A percentile compares a stretch with the other conserved stretches of the same genome.
Evolutionary conservation across 177 flowering plant genomes (phyloP).

Genomic region (Telopea speciosissima): DNA sequence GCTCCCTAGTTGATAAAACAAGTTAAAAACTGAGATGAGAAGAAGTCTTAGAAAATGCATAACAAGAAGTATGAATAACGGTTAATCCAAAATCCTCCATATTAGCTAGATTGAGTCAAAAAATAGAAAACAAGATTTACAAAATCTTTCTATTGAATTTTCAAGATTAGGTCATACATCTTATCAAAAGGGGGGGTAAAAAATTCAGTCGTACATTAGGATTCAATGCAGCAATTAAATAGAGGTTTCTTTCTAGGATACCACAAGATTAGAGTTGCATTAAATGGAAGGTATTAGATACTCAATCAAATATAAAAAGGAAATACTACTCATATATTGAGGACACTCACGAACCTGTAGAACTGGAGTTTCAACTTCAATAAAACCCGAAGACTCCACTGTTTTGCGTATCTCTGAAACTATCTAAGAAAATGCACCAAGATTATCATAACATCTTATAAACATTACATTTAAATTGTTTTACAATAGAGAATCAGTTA

Average conservation of each 20-base stretch:
- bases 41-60: neutral
- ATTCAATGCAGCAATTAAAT: neutral
- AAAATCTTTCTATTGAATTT: neutral
- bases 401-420: slow-evolving; percentile 84
- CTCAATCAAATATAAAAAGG: neutral
- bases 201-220: too few species aligned
- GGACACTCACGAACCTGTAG: slow-evolving; percentile 47
- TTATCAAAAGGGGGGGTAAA: too few species aligned
- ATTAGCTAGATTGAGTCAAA: neutral
- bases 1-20: slow-evolving; percentile 63
- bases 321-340: neutral
- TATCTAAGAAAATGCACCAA: slow-evolving; percentile 41
- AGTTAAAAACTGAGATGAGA: slow-evolving; percentile 19
- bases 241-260: neutral
- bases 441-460: slow-evolving; percentile 13
- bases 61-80: neutral
- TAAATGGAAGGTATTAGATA: neutral
- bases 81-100: neutral
- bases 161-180: too few species aligned
- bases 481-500: neutral
- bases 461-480: neutral
- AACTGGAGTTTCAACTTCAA: slow-evolving; percentile 93
- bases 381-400: slow-evolving; percentile 75
- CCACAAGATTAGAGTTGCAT: neutral
- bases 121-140: neutral